A percentile compares a stretch with the other conserved stretches of the same genome.
These are phyloP conservation scores for Paramyrothecium sp. DNA, from an alignment of 2,329 filamentous ascomycete genomes.

Conservation along the genomic window DNA sequence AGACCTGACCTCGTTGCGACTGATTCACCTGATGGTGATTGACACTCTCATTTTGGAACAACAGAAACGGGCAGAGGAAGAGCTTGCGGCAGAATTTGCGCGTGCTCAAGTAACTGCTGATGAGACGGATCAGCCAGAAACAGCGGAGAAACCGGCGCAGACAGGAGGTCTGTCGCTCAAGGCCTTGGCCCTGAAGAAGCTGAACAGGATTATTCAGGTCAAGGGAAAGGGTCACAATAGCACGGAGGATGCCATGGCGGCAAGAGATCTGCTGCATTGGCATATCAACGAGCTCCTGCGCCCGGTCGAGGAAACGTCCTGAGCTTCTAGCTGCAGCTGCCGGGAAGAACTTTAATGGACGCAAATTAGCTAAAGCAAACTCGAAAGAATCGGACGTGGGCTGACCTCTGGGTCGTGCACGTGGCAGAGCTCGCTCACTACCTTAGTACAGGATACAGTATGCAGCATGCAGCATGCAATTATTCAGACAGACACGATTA, in stretches of 20 bases:
- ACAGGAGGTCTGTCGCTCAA: constrained; percentile 35
- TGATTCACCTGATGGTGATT: constrained; percentile 43
- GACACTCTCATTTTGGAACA: constrained; percentile 41
- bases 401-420: too few relatives aligned
- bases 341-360: background rate
- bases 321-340: background rate
- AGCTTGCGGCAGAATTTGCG: background rate
- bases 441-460: too few relatives aligned
- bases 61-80: constrained; percentile 11
- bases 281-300: constrained; percentile 16
- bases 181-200: constrained; percentile 29
- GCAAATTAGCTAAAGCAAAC: too few relatives aligned
- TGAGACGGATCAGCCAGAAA: background rate
- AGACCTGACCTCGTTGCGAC: constrained; percentile 44
- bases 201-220: constrained; percentile 38
- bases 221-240: constrained; percentile 37
- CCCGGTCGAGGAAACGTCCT: background rate
- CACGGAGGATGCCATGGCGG: constrained; percentile 42
- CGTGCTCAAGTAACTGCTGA: background rate
- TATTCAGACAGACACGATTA: too few relatives aligned
- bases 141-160: constrained; percentile 4
- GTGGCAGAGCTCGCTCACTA: too few relatives aligned
- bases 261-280: constrained; percentile 39
- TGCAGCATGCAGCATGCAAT: too few relatives aligned
- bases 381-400: too few relatives aligned